Evolutionary conservation across 2,329 filamentous ascomycete species (phyloP).

Genomic region (Amauroascus niger): DNA sequence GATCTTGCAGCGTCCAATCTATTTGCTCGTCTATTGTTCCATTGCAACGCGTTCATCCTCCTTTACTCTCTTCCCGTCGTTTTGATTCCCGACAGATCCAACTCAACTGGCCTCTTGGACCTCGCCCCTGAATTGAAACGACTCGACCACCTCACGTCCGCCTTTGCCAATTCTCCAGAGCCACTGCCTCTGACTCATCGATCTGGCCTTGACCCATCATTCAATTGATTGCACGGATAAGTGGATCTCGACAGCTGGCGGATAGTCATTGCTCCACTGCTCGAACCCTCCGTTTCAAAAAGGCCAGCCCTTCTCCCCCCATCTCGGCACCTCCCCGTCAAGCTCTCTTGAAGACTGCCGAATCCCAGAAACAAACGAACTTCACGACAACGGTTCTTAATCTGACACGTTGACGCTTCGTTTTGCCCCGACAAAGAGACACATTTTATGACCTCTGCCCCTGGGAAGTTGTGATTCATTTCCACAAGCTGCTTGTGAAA

Average conservation of each 20-base stretch:
- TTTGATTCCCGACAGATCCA: too few relatives aligned
- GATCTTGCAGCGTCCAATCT: constrained; percentile 8
- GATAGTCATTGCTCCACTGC: constrained; percentile 6
- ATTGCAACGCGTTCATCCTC: constrained; percentile 3
- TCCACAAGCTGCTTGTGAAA: neutral
- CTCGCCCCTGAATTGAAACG: neutral
- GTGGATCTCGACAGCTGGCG: constrained; percentile 9
- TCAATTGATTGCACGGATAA: neutral
- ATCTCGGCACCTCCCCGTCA: neutral
- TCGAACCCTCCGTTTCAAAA: neutral
- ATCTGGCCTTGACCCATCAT: neutral
- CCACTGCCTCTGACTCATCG: neutral
- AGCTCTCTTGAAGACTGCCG: neutral
- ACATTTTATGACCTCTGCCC: neutral
- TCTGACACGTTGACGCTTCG: constrained; percentile 9
- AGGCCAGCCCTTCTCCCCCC: neutral
- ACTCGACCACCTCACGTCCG: neutral
- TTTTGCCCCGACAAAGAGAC: neutral
- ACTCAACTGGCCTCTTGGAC: neutral
- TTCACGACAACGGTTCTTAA: neutral
- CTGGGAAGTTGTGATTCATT: constrained; percentile 10
- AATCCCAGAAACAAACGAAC: neutral
- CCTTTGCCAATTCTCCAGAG: neutral
- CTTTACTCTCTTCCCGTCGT: neutral
- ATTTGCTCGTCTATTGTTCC: neutral